Evolutionary conservation across 352 stramenopile genomes (phyloP).

Genomic region (Phytophthora tentaculata): DNA sequence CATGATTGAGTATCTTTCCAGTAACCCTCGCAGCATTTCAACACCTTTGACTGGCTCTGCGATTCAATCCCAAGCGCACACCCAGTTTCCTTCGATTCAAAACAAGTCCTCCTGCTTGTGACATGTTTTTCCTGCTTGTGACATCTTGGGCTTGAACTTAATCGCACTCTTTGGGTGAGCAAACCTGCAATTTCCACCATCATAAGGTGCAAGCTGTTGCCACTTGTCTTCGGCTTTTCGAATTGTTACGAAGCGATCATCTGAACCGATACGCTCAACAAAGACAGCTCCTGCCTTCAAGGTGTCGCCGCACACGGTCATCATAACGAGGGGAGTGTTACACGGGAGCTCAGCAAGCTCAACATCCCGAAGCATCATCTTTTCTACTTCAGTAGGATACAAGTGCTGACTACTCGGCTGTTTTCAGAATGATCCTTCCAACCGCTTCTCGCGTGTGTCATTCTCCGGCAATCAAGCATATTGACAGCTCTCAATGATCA

Average conservation of each 20-base stretch:
- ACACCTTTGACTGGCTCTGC: too few species aligned
- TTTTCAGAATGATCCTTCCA: neutral
- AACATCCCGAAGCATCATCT: neutral
- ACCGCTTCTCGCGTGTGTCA: neutral
- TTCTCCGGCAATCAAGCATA: neutral
- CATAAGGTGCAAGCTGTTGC: neutral
- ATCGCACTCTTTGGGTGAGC: neutral
- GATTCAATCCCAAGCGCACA: neutral
- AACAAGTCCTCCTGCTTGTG: slow-evolving; percentile 9
- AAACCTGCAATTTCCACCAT: neutral
- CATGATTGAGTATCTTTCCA: slow-evolving; percentile 4
- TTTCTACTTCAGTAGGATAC: neutral
- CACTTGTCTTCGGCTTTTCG: slow-evolving; percentile 1
- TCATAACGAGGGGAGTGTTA: neutral
- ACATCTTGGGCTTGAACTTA: neutral
- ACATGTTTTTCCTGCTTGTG: too few species aligned
- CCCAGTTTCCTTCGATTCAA: neutral
- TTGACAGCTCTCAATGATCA: too few species aligned
- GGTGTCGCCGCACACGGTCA: neutral
- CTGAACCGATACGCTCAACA: neutral
- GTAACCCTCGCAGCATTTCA: neutral
- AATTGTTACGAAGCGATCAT: neutral
- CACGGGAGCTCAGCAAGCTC: neutral
- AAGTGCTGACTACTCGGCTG: neutral
- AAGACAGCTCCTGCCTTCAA: slow-evolving; percentile 26